A percentile compares a stretch with the other conserved stretches of the same genome.
These are phyloP conservation scores for Kazachstania africana DNA, from an alignment of 805 yeast species.

Conservation along the genomic window DNA sequence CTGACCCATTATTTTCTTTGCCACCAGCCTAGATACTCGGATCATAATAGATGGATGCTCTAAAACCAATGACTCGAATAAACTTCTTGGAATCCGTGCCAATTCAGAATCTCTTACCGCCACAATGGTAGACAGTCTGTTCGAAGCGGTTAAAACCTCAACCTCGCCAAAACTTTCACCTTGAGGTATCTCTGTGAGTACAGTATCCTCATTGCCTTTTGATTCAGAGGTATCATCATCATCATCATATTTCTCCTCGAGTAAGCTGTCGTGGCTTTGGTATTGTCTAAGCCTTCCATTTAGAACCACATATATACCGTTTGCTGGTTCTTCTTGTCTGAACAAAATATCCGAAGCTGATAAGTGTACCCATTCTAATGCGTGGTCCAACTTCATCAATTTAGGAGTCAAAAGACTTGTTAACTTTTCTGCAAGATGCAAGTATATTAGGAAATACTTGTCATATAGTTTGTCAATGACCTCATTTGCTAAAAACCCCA, in stretches of 20 bases:
- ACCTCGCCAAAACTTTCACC: constrained; percentile 94
- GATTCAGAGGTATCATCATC: constrained; percentile 3
- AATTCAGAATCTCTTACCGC: constrained; percentile 91
- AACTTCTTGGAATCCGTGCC: constrained; percentile 81
- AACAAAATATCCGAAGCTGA: constrained; percentile 77
- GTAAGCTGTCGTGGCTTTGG: too few relatives aligned
- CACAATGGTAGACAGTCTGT: constrained; percentile 55
- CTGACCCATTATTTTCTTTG: constrained; percentile 34
- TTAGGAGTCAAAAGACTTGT: constrained; percentile 56
- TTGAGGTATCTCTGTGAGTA: constrained; percentile 65
- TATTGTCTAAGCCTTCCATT: constrained; percentile 79
- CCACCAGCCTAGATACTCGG: constrained; percentile 79
- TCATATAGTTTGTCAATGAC: constrained; percentile 60
- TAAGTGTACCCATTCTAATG: constrained; percentile 88
- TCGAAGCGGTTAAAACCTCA: constrained; percentile 76
- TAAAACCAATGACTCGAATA: constrained; percentile 74
- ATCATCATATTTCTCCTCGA: constrained; percentile 10
- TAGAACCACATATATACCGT: constrained; percentile 79
- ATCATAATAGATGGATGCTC: constrained; percentile 86
- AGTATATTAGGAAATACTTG: constrained; percentile 59
- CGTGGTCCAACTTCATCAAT: constrained; percentile 70
- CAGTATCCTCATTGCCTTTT: constrained; percentile 3
- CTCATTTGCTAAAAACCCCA: constrained; percentile 58
- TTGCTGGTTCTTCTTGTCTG: constrained; percentile 75
- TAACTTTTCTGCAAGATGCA: constrained; percentile 66